These are phyloP conservation scores for Jatropha multifida DNA, from an alignment of 441 rosid species.

Conservation along the genomic window DNA sequence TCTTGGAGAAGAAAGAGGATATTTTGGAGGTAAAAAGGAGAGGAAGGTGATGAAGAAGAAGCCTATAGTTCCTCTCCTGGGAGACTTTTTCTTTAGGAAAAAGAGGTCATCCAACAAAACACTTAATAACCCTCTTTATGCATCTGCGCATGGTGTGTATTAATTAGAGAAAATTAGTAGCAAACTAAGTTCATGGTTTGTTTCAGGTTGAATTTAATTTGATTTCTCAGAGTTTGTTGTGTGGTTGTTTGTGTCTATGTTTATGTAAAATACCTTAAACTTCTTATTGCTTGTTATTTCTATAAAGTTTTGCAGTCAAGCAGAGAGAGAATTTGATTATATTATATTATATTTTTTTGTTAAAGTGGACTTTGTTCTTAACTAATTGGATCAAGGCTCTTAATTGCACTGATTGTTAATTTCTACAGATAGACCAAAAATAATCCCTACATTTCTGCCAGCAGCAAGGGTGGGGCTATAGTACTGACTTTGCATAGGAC, in stretches of 20 bases:
- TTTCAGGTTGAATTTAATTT: not conserved
- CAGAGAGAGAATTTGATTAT: not conserved
- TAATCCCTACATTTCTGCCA: no score
- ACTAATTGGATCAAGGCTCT: no score
- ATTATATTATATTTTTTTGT: no score
- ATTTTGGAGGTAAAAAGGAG: constrained; percentile 33
- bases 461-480: not conserved
- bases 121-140: constrained; percentile 40
- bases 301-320: not conserved
- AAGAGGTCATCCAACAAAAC: constrained; percentile 31
- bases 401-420: no score
- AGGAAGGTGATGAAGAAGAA: constrained; percentile 57
- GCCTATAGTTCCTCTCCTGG: constrained; percentile 77
- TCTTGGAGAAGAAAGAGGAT: constrained; percentile 34
- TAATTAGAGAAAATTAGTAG: constrained; percentile 15
- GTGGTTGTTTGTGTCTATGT: not conserved
- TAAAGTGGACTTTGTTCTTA: no score
- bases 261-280: not conserved
- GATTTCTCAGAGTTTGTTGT: not conserved
- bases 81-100: constrained; percentile 63
- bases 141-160: constrained; percentile 37
- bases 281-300: not conserved
- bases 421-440: no score
- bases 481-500: no score
- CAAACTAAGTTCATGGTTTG: not conserved